Percentiles rank a stretch among this genome's conserved stretches.
Conservation (phyloP, 345 rosid species). For the Pelargonium nanum region DNA sequence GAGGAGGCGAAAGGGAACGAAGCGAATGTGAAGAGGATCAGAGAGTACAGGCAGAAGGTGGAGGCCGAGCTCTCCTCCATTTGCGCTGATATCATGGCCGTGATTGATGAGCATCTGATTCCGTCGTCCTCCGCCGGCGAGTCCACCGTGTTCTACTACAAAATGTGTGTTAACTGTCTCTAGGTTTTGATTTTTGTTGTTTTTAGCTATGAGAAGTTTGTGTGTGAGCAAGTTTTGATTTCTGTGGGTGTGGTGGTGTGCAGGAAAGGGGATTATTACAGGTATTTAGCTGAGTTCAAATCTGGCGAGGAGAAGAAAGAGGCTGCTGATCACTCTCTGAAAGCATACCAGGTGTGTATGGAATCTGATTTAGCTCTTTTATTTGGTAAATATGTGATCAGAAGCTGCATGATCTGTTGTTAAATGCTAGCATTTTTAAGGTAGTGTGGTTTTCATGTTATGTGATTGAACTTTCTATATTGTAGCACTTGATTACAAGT, state of each 20-base stretch:
- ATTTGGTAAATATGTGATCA: too few species aligned
- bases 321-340: constrained; percentile 52
- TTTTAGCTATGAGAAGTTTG: neutral
- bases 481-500: neutral
- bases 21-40: constrained; percentile 38
- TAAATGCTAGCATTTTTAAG: too few species aligned
- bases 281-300: constrained; percentile 56
- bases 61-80: constrained; percentile 43
- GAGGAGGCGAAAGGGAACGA: constrained; percentile 36
- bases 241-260: neutral
- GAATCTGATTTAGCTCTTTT: neutral
- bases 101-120: constrained; percentile 56
- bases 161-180: constrained; percentile 32
- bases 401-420: too few species aligned
- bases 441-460: too few species aligned
- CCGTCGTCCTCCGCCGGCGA: constrained; percentile 51
- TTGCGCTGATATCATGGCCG: constrained; percentile 46
- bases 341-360: constrained; percentile 46
- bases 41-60: constrained; percentile 50
- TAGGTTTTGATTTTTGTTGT: neutral
- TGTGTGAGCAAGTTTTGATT: constrained; percentile 5
- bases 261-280: constrained; percentile 71
- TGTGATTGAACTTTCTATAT: neutral
- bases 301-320: constrained; percentile 41
- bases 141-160: constrained; percentile 55